Base-by-base conservation (phyloP, 2,329 filamentous ascomycete genomes). In the Cercospora sp. region DNA sequence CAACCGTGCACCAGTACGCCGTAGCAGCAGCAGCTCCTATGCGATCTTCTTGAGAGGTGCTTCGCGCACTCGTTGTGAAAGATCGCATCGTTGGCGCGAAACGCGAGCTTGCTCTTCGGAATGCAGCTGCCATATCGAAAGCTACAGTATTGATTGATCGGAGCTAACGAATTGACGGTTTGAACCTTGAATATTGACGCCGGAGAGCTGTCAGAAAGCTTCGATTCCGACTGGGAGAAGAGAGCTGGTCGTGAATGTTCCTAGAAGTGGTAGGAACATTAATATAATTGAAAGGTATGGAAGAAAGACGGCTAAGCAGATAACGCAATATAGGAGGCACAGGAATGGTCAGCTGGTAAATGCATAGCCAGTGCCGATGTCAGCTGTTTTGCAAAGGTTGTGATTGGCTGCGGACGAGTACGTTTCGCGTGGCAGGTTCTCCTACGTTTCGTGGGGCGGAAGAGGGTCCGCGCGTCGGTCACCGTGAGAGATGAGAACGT, bases 1-100 rank as follows among this genome's bases (percentile, higher is more conserved):
- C 77, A 7, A 75, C 76, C 12, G 77, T 65, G 69, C 75, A 77
- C 73, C 77, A 78, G 70, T 79, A 79, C 26, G 73, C 73, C 59
- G 75, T 69, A 5, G 74, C 72, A 31, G 73, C 70, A 9, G 72
- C 72, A 53, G 74, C 71, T 30, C 72, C 74, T 12, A 78, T 66
- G 12, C 71, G 73, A 58, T 76, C 75, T 57, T 64, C 28, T 51
- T 69, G 72, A 63, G 69, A 66, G 60, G 66, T 66, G 5, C 69
- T 66, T 28, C 68, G 73, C 36, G 71, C 71, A 36, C 73, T 68
- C 18, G 66, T 68, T 8, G 76, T 73, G 69, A 75, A 72, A 57
- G 76, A 75, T 16, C 61, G 48, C 9, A 18, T 20, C 51, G 18
- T 55, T 16, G 31, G 26, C n/a, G 45, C 23, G 9, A 57, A 23